Percentiles rank a stretch among this genome's conserved stretches.
Conservation (phyloP, 2,329 filamentous ascomycete species). For the Alternaria arborescens region DNA sequence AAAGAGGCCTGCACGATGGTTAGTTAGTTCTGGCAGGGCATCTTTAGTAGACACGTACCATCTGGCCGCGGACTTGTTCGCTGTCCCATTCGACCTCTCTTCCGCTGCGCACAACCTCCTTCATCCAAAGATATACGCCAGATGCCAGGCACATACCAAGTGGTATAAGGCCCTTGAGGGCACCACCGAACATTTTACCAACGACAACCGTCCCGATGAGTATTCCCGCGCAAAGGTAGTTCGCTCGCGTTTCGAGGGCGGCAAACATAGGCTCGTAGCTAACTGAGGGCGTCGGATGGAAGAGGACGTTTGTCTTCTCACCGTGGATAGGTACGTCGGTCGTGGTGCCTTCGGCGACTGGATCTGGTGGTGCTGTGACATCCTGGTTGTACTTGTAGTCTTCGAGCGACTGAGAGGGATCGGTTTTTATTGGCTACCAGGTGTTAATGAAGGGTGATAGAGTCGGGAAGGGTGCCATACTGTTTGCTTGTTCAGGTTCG, state of each 20-base stretch:
- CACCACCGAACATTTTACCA: constrained; percentile 81
- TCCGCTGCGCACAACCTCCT: constrained; percentile 83
- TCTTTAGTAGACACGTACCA: constrained; percentile 54
- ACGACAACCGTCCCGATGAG: constrained; percentile 77
- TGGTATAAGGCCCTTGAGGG: constrained; percentile 78
- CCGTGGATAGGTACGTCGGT: constrained; percentile 95
- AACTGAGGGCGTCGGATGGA: constrained; percentile 90
- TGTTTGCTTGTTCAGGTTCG: constrained; percentile 80
- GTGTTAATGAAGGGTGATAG: constrained; percentile 16
- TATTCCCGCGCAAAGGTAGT: constrained; percentile 73
- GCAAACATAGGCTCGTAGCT: constrained; percentile 90
- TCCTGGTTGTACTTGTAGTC: constrained; percentile 90
- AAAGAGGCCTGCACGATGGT: constrained; percentile 69
- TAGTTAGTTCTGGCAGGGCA: background rate
- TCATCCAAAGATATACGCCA: constrained; percentile 88
- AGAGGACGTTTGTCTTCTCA: constrained; percentile 95
- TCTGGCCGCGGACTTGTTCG: constrained; percentile 84
- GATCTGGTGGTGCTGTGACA: constrained; percentile 88
- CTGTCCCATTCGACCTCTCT: constrained; percentile 87
- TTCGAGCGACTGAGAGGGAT: constrained; percentile 73
- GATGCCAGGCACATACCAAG: constrained; percentile 75
- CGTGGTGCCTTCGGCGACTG: constrained; percentile 80
- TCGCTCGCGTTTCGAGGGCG: constrained; percentile 77
- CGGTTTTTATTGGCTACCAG: constrained; percentile 68
- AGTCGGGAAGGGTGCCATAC: constrained; percentile 46